Percentiles rank a stretch among this genome's conserved stretches.
phyloP scores from a whole-genome alignment of 2,329 filamentous ascomycete genomes.

The Aspergillus sp. region DNA sequence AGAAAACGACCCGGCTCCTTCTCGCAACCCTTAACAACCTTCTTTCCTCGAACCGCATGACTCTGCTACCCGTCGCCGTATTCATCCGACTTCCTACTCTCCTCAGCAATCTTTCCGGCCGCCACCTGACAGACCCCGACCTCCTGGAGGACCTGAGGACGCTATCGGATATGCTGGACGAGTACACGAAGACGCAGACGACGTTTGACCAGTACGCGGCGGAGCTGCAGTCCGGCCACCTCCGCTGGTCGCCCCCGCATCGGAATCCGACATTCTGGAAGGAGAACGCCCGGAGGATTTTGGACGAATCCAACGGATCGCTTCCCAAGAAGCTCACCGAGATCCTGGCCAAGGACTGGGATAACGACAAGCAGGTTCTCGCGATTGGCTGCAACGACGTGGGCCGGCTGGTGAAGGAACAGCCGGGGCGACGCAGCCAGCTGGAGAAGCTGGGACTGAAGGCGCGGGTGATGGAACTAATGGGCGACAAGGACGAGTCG shows the following conservation, averaged over 20 bases:
- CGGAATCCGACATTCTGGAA: conserved; percentile 80
- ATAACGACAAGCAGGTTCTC: conserved; percentile 75
- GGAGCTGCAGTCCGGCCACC: conserved; percentile 74
- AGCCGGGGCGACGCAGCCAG: conserved; percentile 69
- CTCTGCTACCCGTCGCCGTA: conserved; percentile 69
- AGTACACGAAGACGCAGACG: conserved; percentile 65
- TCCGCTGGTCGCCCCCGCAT: conserved; percentile 89
- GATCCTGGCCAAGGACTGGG: conserved; percentile 73
- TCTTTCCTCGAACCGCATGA: conserved; percentile 60
- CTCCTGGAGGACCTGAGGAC: conserved; percentile 40
- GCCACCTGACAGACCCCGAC: conserved; percentile 42
- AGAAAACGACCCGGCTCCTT: conserved; percentile 90
- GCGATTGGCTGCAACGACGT: conserved; percentile 92
- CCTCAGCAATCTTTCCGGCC: conserved; percentile 48
- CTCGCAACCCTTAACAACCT: conserved; percentile 86
- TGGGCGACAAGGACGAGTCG: conserved; percentile 79
- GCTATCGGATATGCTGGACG: conserved; percentile 62
- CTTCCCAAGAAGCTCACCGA: conserved; percentile 74
- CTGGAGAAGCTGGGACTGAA: conserved; percentile 81
- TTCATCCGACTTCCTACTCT: conserved; percentile 68
- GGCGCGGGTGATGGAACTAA: conserved; percentile 81
- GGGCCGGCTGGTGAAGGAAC: conserved; percentile 77
- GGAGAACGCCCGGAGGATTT: conserved; percentile 78
- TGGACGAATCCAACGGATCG: conserved; percentile 72
- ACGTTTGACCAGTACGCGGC: conserved; percentile 64